phyloP scores from a whole-genome alignment of 2,329 filamentous ascomycete species.

The Colletotrichum ledebouriae region DNA sequence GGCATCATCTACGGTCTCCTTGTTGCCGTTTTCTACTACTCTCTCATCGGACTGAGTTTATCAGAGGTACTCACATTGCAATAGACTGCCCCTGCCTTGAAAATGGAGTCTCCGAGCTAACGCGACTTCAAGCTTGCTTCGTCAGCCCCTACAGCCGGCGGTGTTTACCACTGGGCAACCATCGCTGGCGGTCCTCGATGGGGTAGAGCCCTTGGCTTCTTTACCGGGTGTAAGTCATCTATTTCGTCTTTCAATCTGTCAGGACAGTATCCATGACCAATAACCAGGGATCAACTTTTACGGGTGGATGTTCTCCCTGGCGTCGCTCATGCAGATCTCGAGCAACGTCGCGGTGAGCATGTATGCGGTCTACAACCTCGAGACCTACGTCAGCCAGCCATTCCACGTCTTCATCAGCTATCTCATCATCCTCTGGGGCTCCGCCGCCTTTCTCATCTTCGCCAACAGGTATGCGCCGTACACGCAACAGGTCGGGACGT shows the following conservation, averaged over 20 bases:
- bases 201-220: slow-evolving; percentile 65
- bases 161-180: slow-evolving; percentile 73
- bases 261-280: neutral
- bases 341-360: slow-evolving; percentile 72
- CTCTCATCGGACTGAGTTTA: slow-evolving; percentile 57
- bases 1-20: slow-evolving; percentile 59
- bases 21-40: slow-evolving; percentile 59
- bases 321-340: slow-evolving; percentile 70
- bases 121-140: slow-evolving; percentile 65
- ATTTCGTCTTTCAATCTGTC: too few species aligned
- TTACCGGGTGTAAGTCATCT: slow-evolving; percentile 50
- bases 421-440: slow-evolving; percentile 67
- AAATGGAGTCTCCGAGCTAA: slow-evolving; percentile 23
- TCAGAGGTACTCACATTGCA: slow-evolving; percentile 51
- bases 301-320: slow-evolving; percentile 73
- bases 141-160: slow-evolving; percentile 70
- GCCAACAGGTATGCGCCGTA: slow-evolving; percentile 69
- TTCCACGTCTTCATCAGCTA: slow-evolving; percentile 74
- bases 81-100: neutral
- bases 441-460: slow-evolving; percentile 66
- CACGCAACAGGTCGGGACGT: slow-evolving; percentile 65
- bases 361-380: slow-evolving; percentile 70
- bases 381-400: slow-evolving; percentile 60
- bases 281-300: slow-evolving; percentile 64
- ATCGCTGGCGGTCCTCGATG: slow-evolving; percentile 68